Evolutionary conservation across 257 asterid genomes (phyloP).

Genomic region (Plectranthus barbatus): DNA sequence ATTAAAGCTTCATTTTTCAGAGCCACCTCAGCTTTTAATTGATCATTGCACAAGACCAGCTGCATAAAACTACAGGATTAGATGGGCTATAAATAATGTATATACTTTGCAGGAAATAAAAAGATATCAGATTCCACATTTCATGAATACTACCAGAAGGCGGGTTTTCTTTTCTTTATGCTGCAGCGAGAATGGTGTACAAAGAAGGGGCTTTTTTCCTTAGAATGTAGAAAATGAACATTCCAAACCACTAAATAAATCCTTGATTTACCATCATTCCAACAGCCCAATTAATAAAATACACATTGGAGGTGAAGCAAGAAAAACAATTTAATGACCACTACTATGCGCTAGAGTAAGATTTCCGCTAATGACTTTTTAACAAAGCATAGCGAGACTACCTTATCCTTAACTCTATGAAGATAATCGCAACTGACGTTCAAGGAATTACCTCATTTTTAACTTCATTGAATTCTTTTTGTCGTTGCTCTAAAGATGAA

Average conservation of each 20-base stretch:
- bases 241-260: neutral
- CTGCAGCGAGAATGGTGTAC: neutral
- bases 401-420: neutral
- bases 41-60: slow-evolving; percentile 50
- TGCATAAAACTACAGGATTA: slow-evolving; percentile 19
- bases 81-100: neutral
- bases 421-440: neutral
- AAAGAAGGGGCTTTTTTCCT: neutral
- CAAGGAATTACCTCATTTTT: slow-evolving; percentile 42
- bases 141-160: neutral
- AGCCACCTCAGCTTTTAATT: slow-evolving; percentile 46
- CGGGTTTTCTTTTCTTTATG: neutral
- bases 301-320: neutral
- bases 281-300: neutral
- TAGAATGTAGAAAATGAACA: neutral
- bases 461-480: slow-evolving; percentile 43
- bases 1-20: slow-evolving; percentile 52
- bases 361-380: neutral
- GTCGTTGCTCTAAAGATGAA: slow-evolving; percentile 62
- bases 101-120: neutral
- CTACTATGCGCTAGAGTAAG: neutral
- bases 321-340: neutral
- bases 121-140: neutral
- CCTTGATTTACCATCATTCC: neutral
- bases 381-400: neutral